Evolutionary conservation across 2,329 filamentous ascomycete species (phyloP), one percentile per base, ranked within the genome.

Genomic region (Arthrobotrys megalospora): DNA sequence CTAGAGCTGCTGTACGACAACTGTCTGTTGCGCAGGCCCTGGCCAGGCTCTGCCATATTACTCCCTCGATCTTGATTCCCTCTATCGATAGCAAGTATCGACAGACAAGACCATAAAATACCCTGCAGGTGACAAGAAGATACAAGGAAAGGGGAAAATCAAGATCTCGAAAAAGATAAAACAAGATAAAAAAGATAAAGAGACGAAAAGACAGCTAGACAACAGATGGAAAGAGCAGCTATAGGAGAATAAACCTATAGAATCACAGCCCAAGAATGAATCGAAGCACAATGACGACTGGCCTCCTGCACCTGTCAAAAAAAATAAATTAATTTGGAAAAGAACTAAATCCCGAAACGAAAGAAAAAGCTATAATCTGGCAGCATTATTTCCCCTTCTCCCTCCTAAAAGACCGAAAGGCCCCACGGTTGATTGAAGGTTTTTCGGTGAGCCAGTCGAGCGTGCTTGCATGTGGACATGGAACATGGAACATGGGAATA

Each of bases 391-490:
- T 60, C 11, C 55, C 55, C 55, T 60, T 60, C 55, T 60, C 55
- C 34, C 16, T 43, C 28, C 36, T 24, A 58, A 45, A 58, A n/a
- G 11, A 14, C 52, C 32, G 52, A 41, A 38, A 16, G 24, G 38
- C 38, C 43, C 62, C 62, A 50, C 43, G n/a, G 45, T 28, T n/a
- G 14, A 66, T 50, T 41, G 43, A 58, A 58, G 65, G 48, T 41
- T 34, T 58, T 60, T 43, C 36, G 55, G 55, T 28, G 34, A 32
- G 53, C 53, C 34, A 60, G 53, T 60, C 36, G 53, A 60, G 55
- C 19, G 62, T 60, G 60, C 24, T 69, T 75, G 70, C 70, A 75
- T 75, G 70, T 65, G 63, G 63, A 48, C 63, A 66, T 66, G 47
- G 63, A 12, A 36, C 19, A 28, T 53, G 48, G 48, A 47, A 63